Percentiles rank a stretch among this genome's conserved stretches.
phyloP scores from a whole-genome alignment of 2,329 filamentous ascomycete species.

The Fusarium sp. region DNA sequence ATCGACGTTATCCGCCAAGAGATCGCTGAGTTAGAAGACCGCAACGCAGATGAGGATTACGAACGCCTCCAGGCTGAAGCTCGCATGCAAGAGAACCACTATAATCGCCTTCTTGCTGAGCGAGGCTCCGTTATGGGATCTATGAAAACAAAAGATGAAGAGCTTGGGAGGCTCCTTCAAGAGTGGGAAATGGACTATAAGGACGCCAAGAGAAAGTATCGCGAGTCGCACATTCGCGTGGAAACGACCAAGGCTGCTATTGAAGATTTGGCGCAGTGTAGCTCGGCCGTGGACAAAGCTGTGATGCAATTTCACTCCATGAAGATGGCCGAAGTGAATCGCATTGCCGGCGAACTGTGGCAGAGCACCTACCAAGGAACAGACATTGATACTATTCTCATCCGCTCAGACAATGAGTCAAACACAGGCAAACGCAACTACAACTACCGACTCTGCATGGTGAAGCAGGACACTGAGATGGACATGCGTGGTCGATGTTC shows the following conservation, averaged over 20 bases:
- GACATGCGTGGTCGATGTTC: slow-evolving; percentile 99
- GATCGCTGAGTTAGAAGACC: slow-evolving; percentile 77
- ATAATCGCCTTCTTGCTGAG: slow-evolving; percentile 76
- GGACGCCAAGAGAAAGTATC: slow-evolving; percentile 81
- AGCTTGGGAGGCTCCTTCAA: slow-evolving; percentile 74
- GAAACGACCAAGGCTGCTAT: slow-evolving; percentile 93
- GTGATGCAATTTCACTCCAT: slow-evolving; percentile 96
- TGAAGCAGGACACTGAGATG: slow-evolving; percentile 97
- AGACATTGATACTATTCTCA: slow-evolving; percentile 95
- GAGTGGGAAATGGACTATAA: slow-evolving; percentile 91
- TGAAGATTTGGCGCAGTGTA: slow-evolving; percentile 86
- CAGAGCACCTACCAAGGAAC: slow-evolving; percentile 95
- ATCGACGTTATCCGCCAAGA: slow-evolving; percentile 74
- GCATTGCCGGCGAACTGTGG: slow-evolving; percentile 96
- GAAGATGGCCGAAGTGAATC: slow-evolving; percentile 99
- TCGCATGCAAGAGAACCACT: slow-evolving; percentile 70
- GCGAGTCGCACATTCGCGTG: slow-evolving; percentile 87
- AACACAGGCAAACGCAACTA: slow-evolving; percentile 80
- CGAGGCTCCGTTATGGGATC: slow-evolving; percentile 78
- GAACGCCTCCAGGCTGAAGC: slow-evolving; percentile 77
- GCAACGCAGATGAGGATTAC: slow-evolving; percentile 86
- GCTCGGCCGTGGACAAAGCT: slow-evolving; percentile 87
- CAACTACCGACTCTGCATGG: slow-evolving; percentile 98
- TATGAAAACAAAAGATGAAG: slow-evolving; percentile 85
- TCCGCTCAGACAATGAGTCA: slow-evolving; percentile 88